phyloP scores from a whole-genome alignment of 805 yeast species.

The Yarrowia porcina region DNA sequence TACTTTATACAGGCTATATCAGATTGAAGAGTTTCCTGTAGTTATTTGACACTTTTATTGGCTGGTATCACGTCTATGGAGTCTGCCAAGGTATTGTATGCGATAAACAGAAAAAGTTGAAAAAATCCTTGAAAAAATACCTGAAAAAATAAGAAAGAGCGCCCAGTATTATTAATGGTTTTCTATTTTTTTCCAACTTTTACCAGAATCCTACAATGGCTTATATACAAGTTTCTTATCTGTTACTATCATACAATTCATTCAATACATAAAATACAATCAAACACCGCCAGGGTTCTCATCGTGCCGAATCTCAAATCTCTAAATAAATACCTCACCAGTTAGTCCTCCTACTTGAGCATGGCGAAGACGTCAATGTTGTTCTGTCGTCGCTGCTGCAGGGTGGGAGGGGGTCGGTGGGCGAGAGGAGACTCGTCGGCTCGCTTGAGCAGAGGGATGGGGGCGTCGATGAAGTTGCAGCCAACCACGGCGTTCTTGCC shows the following conservation, averaged over 20 bases:
- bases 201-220: no score
- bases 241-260: background rate
- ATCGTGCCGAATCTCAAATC: background rate
- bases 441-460: constrained; percentile 20
- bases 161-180: no score
- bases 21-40: no score
- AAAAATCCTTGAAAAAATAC: no score
- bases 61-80: no score
- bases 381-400: constrained; percentile 12
- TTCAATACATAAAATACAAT: constrained; percentile 5
- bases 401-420: background rate
- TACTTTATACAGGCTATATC: no score
- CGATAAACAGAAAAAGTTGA: no score
- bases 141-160: no score
- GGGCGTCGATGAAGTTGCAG: constrained; percentile 44
- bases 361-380: background rate
- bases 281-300: background rate
- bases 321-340: background rate
- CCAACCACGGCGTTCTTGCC: constrained; percentile 44
- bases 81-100: no score
- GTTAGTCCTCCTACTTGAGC: background rate
- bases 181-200: no score
- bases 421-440: background rate
- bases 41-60: no score
- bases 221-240: no score